A percentile compares a stretch with the other conserved stretches of the same genome.
Conservation (phyloP, 1,284 basidiomycete species). For the Ceratobasidium papillatum region DNA sequence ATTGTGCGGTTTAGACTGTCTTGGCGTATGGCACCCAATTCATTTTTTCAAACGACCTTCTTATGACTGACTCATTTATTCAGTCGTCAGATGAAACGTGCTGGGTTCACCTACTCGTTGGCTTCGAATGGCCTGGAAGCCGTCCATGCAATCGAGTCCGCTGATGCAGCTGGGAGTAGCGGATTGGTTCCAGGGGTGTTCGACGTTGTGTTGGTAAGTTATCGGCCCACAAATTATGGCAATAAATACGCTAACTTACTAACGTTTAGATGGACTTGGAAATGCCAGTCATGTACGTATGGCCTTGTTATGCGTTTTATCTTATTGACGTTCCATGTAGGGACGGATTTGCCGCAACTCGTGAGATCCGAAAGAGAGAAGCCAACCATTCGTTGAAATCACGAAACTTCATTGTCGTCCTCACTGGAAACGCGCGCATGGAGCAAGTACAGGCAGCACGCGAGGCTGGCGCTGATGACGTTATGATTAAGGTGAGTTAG, state of each 20-base stretch:
- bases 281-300: slow-evolving; percentile 49
- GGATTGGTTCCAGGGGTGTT: slow-evolving; percentile 40
- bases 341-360: slow-evolving; percentile 48
- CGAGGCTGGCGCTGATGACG: slow-evolving; percentile 37
- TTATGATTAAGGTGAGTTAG: slow-evolving; percentile 37
- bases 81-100: slow-evolving; percentile 48
- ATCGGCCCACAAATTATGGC: neutral
- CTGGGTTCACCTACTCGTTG: slow-evolving; percentile 46
- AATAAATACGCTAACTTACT: neutral
- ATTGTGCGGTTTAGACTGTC: slow-evolving; percentile 27
- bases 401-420: slow-evolving; percentile 47
- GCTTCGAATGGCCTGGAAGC: slow-evolving; percentile 49
- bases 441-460: slow-evolving; percentile 38
- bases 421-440: slow-evolving; percentile 48
- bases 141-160: slow-evolving; percentile 45
- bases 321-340: neutral
- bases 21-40: slow-evolving; percentile 19
- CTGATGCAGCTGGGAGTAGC: slow-evolving; percentile 4
- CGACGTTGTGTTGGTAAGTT: slow-evolving; percentile 48
- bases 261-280: slow-evolving; percentile 49
- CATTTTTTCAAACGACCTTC: neutral
- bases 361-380: slow-evolving; percentile 49
- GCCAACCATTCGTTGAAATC: slow-evolving; percentile 42
- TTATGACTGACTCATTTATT: neutral
- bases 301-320: neutral